Evolutionary conservation across 768 basidiomycete genomes (phyloP), one percentile per base, ranked within the genome.

Genomic region (Pisolithus albus): DNA sequence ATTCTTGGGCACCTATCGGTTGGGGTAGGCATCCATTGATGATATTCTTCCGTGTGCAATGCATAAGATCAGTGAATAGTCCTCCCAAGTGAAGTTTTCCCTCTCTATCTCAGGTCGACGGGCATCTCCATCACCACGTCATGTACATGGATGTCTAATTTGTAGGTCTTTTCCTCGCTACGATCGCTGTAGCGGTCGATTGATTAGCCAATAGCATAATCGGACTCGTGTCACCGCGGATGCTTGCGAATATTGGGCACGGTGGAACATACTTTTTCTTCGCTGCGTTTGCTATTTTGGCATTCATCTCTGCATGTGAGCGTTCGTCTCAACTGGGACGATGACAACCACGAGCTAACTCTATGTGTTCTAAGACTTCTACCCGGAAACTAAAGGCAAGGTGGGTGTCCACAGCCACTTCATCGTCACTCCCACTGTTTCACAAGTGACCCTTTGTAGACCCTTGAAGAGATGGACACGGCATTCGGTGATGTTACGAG

Each of bases 91-190:
- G 72, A 74, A 54, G 61, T 74, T 32, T 74, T 74, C 42, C 72
- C 72, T n/a, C 52, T 74, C 36, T 70, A 72, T 41, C 64, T 72
- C 13, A 59, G 72, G 26, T 68, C 71, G 7, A 74, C 70, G 13
- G 72, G 73, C 23, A 68, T 73, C 23, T 72, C 73, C 0, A 66
- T 74, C 23, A 74, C 65, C 7, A 70, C 73, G 4, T 75, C 73
- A 13, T 57, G 65, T 0, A 72, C 71, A 21, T 74, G 72, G 72
- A 68, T 71, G 57, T 69, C 70, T 24, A 73, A 72, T 49, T 69
- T 67, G 65, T 67, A 52, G 9, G 60, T 52, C 11, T 46, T 16
- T 41, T 40, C 4, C 24, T 28, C 8, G n/a, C 28, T 19, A 2
- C 26, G 38, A 15, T 39, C 7, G 5, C 11, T 9, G 6, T 28